phyloP scores from a whole-genome alignment of 805 yeast species.

The Cyberlindnera mycetangii region DNA sequence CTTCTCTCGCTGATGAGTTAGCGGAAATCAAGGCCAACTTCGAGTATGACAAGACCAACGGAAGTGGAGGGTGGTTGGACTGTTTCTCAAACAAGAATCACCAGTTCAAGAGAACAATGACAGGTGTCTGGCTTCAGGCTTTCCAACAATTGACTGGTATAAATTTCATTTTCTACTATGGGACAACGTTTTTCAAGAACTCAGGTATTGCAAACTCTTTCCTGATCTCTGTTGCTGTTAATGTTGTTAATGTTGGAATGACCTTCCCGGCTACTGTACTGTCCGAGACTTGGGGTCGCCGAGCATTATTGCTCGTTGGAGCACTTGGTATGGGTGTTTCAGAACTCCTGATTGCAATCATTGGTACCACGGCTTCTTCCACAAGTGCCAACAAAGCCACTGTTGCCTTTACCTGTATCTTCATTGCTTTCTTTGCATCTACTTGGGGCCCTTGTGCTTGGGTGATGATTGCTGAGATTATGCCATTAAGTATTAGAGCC shows the following conservation, averaged over 20 bases:
- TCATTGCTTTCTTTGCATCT: slow-evolving; percentile 72
- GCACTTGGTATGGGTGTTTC: slow-evolving; percentile 59
- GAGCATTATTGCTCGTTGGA: slow-evolving; percentile 57
- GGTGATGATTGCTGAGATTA: slow-evolving; percentile 59
- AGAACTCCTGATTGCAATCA: slow-evolving; percentile 58
- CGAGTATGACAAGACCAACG: slow-evolving; percentile 39
- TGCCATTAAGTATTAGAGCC: slow-evolving; percentile 71
- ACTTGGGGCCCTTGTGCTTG: slow-evolving; percentile 84
- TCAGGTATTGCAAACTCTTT: slow-evolving; percentile 48
- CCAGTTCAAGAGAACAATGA: slow-evolving; percentile 40
- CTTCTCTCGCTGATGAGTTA: slow-evolving; percentile 41
- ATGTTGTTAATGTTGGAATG: slow-evolving; percentile 44
- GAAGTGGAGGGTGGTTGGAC: slow-evolving; percentile 30
- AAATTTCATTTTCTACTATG: slow-evolving; percentile 68
- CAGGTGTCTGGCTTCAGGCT: slow-evolving; percentile 41
- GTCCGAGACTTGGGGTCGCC: slow-evolving; percentile 63
- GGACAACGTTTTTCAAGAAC: slow-evolving; percentile 56
- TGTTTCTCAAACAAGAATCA: slow-evolving; percentile 34
- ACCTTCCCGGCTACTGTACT: slow-evolving; percentile 54
- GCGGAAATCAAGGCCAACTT: slow-evolving; percentile 46
- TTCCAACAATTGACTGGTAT: slow-evolving; percentile 72
- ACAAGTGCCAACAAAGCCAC: slow-evolving; percentile 41
- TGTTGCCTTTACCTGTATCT: slow-evolving; percentile 52
- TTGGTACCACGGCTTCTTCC: slow-evolving; percentile 33
- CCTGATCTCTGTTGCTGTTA: slow-evolving; percentile 38